A percentile compares a stretch with the other conserved stretches of the same genome.
phyloP scores from a whole-genome alignment of 2,329 filamentous ascomycete genomes.

The Metarhizium anisopliae region DNA sequence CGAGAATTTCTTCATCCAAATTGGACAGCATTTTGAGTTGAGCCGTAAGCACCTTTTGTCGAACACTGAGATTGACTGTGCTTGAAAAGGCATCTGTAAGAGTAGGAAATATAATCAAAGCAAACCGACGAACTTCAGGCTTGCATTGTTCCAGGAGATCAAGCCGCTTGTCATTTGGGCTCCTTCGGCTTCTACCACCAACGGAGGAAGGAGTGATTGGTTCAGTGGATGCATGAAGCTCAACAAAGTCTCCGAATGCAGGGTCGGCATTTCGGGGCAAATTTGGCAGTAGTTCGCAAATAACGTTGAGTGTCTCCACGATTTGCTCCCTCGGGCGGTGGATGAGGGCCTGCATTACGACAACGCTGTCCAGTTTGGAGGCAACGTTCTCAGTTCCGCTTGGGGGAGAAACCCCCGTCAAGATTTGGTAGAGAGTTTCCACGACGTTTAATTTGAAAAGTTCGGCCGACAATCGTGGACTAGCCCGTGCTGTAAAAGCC shows the following conservation, averaged over 20 bases:
- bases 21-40: conserved; percentile 98
- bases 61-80: conserved; percentile 88
- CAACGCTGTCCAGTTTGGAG: conserved; percentile 85
- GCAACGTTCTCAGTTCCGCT: conserved; percentile 67
- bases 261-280: conserved; percentile 49
- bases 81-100: conserved; percentile 95
- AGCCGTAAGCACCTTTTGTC: conserved; percentile 90
- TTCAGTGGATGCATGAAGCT: conserved; percentile 29
- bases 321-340: conserved; percentile 93
- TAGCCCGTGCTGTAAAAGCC: conserved; percentile 82
- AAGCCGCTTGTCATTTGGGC: conserved; percentile 71
- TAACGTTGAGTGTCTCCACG: conserved; percentile 92
- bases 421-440: conserved; percentile 92
- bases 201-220: conserved; percentile 29
- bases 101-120: conserved; percentile 86
- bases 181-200: conserved; percentile 24
- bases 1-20: conserved; percentile 73
- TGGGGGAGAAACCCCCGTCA: conserved; percentile 91
- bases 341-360: conserved; percentile 98
- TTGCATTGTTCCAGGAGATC: conserved; percentile 76
- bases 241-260: conserved; percentile 33
- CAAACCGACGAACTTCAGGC: conserved; percentile 80
- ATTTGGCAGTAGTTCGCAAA: conserved; percentile 84
- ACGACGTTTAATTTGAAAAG: conserved; percentile 95
- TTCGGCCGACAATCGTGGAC: conserved; percentile 77